Percentiles rank a stretch among this genome's conserved stretches.
These are phyloP conservation scores for Orbilia oligospora DNA, from an alignment of 2,329 filamentous ascomycete genomes.

Conservation along the genomic window DNA sequence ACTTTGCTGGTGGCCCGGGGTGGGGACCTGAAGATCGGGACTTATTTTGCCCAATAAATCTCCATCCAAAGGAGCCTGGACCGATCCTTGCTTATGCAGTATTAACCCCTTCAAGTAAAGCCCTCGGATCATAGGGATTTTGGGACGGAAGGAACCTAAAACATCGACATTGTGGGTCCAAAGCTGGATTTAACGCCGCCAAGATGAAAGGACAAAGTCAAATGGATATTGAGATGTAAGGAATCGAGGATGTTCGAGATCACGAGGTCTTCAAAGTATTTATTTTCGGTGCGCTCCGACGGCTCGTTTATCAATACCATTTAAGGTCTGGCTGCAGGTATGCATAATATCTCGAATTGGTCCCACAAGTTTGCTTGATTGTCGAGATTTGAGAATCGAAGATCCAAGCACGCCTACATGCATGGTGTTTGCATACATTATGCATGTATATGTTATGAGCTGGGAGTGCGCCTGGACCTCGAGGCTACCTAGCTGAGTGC, in stretches of 20 bases:
- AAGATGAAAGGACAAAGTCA: constrained; percentile 1
- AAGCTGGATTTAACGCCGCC: background rate
- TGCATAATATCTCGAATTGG: constrained; percentile 2
- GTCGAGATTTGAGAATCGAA: constrained; percentile 9
- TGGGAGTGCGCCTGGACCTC: too few species aligned
- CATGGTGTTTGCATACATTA: background rate
- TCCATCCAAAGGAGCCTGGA: background rate
- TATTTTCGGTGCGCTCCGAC: background rate
- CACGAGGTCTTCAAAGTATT: background rate
- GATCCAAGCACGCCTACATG: background rate
- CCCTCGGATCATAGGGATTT: background rate
- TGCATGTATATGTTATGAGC: too few species aligned
- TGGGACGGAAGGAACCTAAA: constrained; percentile 20
- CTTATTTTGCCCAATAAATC: constrained; percentile 5
- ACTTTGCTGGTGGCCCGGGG: background rate
- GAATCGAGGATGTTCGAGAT: background rate
- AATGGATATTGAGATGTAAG: background rate
- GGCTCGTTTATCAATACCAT: constrained; percentile 11
- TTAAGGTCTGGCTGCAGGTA: background rate
- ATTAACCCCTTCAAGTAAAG: constrained; percentile 3
- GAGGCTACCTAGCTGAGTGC: background rate
- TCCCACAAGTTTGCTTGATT: background rate
- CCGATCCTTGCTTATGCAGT: background rate
- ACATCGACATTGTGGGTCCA: background rate
- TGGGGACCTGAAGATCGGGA: background rate